phyloP scores from a whole-genome alignment of 2,329 filamentous ascomycete genomes.

The Aureobasidium zeae region DNA sequence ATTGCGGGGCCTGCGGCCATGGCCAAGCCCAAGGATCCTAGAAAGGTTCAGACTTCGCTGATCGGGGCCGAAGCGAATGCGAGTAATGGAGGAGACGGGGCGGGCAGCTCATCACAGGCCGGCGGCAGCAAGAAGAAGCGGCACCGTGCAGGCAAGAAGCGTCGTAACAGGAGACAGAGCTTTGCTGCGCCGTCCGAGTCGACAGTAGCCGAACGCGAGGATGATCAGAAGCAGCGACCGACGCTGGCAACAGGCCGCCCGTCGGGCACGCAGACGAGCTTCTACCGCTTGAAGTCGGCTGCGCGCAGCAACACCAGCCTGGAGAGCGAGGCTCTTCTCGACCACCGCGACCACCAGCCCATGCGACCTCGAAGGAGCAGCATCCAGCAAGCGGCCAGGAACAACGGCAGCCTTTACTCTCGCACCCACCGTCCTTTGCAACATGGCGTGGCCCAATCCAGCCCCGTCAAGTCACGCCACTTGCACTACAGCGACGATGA shows the following conservation, averaged over 20 bases:
- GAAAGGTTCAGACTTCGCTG: neutral
- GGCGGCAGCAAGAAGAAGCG: slow-evolving; percentile 52
- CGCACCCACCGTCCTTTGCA: slow-evolving; percentile 11
- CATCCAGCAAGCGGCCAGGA: slow-evolving; percentile 29
- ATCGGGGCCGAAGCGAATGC: neutral
- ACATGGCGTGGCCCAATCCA: slow-evolving; percentile 15
- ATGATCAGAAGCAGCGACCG: slow-evolving; percentile 34
- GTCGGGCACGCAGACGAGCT: slow-evolving; percentile 35
- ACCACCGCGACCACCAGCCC: slow-evolving; percentile 50
- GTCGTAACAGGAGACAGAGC: slow-evolving; percentile 65
- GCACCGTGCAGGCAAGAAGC: slow-evolving; percentile 70
- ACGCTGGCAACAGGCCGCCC: slow-evolving; percentile 32
- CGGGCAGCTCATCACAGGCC: neutral
- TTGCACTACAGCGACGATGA: slow-evolving; percentile 32
- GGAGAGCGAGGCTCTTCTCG: slow-evolving; percentile 78
- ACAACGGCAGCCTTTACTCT: slow-evolving; percentile 8
- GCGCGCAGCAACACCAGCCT: slow-evolving; percentile 77
- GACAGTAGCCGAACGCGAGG: slow-evolving; percentile 39
- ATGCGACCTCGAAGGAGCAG: slow-evolving; percentile 36
- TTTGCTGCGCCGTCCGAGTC: slow-evolving; percentile 62
- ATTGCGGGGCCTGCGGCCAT: slow-evolving; percentile 6
- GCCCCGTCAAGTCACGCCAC: slow-evolving; percentile 14
- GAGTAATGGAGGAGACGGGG: slow-evolving; percentile 4
- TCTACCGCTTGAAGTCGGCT: slow-evolving; percentile 43
- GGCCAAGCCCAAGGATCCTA: slow-evolving; percentile 2